These are phyloP conservation scores for Venturia carpophila DNA, from an alignment of 2,329 filamentous ascomycete genomes.

Conservation along the genomic window DNA sequence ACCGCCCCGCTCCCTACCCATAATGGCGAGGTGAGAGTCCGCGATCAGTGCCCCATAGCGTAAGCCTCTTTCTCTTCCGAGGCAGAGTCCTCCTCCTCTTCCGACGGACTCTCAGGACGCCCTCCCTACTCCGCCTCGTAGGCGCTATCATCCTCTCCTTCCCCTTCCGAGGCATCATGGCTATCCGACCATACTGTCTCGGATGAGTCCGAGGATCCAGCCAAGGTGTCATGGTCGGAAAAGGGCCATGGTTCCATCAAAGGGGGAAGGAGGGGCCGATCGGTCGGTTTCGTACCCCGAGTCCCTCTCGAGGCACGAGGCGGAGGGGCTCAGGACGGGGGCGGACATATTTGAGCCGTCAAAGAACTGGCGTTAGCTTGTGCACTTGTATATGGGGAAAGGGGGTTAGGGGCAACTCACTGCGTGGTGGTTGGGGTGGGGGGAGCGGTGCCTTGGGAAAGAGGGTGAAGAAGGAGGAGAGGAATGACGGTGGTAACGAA, in stretches of 20 bases:
- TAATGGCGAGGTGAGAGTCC: not conserved
- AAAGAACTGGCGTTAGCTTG: not conserved
- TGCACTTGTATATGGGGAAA: not conserved
- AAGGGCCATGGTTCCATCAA: not conserved
- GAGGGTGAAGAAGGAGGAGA: not conserved
- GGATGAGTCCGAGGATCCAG: too few relatives aligned
- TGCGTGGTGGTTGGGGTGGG: not conserved
- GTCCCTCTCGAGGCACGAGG: not conserved
- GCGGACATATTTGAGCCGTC: not conserved
- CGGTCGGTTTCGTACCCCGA: not conserved
- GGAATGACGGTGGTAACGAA: not conserved
- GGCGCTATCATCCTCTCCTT: not conserved
- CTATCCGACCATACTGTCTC: not conserved
- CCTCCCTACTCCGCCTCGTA: not conserved
- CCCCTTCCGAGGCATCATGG: not conserved
- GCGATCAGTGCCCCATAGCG: not conserved
- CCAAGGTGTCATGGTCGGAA: too few relatives aligned
- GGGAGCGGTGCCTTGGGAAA: not conserved
- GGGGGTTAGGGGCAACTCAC: not conserved
- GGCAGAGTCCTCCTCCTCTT: not conserved
- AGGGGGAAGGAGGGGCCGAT: not conserved
- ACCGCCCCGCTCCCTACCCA: not conserved
- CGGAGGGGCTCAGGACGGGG: not conserved
- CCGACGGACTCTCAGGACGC: not conserved
- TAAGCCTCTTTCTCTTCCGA: not conserved